phyloP scores from a whole-genome alignment of 2,329 filamentous ascomycete genomes.

The Plectosphaerella plurivora region DNA sequence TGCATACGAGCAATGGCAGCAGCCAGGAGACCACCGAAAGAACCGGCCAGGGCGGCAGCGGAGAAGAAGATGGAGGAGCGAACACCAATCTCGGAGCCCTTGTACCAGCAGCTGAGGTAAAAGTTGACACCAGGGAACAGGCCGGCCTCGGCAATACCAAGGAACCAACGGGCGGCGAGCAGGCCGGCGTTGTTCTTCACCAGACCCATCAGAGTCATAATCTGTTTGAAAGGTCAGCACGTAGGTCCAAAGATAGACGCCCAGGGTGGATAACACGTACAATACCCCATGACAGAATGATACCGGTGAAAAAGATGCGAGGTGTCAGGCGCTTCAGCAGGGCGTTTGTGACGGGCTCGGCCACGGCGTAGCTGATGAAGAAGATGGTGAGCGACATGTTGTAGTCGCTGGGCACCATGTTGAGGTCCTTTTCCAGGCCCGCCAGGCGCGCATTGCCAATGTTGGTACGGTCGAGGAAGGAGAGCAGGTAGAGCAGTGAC shows the following conservation, averaged over 20 bases:
- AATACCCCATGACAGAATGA: conserved; percentile 47
- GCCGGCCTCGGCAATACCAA: conserved; percentile 64
- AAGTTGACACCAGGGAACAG: conserved; percentile 62
- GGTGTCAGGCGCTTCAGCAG: conserved; percentile 61
- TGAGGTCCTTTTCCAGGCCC: conserved; percentile 17
- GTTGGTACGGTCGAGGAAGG: conserved; percentile 21
- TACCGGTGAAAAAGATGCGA: conserved; percentile 59
- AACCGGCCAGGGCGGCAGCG: conserved; percentile 70
- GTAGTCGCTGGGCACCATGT: conserved; percentile 43
- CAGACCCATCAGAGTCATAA: conserved; percentile 45
- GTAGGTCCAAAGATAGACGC: too few species aligned
- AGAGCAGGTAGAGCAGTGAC: conserved; percentile 22
- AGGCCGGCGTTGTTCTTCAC: conserved; percentile 39
- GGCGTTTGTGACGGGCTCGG: conserved; percentile 61
- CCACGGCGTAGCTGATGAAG: conserved; percentile 65
- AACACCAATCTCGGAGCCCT: conserved; percentile 68
- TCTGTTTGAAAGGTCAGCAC: conserved; percentile 2
- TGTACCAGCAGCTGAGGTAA: conserved; percentile 78
- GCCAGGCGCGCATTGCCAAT: conserved; percentile 20
- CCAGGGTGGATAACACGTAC: not conserved
- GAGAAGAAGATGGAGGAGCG: conserved; percentile 75
- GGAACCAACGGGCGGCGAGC: conserved; percentile 45
- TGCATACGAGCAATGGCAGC: conserved; percentile 65
- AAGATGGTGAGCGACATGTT: conserved; percentile 60
- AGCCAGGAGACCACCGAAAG: conserved; percentile 66